These are phyloP conservation scores for Helminthosporium solani DNA, from an alignment of 2,329 filamentous ascomycete genomes.

Conservation along the genomic window DNA sequence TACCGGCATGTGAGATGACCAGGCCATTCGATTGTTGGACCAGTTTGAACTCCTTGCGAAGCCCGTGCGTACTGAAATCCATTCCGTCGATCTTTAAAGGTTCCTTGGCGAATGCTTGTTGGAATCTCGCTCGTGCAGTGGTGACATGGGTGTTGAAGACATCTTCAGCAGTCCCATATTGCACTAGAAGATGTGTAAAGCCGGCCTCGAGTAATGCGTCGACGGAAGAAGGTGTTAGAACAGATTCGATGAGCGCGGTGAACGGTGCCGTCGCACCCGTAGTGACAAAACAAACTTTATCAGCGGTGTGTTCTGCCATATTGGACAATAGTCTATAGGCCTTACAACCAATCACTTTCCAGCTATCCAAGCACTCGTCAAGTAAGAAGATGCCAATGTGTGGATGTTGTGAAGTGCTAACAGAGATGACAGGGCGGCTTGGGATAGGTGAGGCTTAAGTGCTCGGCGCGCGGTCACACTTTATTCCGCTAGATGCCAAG, in stretches of 20 bases:
- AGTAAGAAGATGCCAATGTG: neutral
- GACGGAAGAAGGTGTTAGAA: conserved; percentile 65
- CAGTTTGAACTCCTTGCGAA: conserved; percentile 60
- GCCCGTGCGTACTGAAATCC: conserved; percentile 62
- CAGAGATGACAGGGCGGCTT: neutral
- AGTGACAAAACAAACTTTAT: conserved; percentile 74
- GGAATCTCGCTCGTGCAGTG: conserved; percentile 17
- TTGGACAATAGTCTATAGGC: neutral
- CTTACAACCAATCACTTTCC: neutral
- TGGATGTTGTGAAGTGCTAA: neutral
- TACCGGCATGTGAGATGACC: conserved; percentile 88
- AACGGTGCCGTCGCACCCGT: conserved; percentile 92
- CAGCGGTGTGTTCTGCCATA: neutral
- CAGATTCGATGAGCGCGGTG: conserved; percentile 65
- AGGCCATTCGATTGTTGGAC: conserved; percentile 63
- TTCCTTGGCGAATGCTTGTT: conserved; percentile 8
- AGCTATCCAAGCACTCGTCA: neutral
- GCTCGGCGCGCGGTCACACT: conserved; percentile 21
- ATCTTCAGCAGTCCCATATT: conserved; percentile 70
- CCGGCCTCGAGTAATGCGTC: conserved; percentile 56
- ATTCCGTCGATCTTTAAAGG: conserved; percentile 58
- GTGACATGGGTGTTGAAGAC: conserved; percentile 50
- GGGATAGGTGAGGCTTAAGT: too few relatives aligned
- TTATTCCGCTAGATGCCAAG: conserved; percentile 28
- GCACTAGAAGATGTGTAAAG: conserved; percentile 73